Base-by-base conservation (phyloP, 2,329 filamentous ascomycete genomes). In the Aureobasidium sp. region DNA sequence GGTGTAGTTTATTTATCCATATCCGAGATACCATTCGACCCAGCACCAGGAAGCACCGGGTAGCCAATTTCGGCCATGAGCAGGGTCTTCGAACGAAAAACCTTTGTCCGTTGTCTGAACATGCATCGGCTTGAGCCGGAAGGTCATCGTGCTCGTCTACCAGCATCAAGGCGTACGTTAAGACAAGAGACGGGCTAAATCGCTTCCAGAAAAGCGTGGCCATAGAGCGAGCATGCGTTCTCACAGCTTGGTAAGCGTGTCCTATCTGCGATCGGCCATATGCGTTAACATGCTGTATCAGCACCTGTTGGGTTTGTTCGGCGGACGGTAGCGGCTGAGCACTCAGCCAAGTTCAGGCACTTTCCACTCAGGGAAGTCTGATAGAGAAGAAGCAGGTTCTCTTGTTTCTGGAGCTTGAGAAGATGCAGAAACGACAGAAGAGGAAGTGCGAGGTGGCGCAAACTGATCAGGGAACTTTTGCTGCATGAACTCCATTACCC, bases 401-500 rank as follows among this genome's bases (percentile, higher is more conserved):
- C n/a, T 7, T 14, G 29, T 27, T 13, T 49, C 44, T 32, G 34
- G 11, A 11, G n/a, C 16, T n/a, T 48, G 42, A 5, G 42, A 42
- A n/a, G 42, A n/a, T 39, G 54, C 6, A 2, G 54, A 7, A 2
- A 27, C 34, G 13, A 29, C 10, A 11, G 54, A 21, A 11, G 34
- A 16, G 3, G 16, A 8, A 3, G 3, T 14, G 29, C 37, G 29
- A 16, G 30, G n/a, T 41, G 48, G 36, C 10, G 13, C 27, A 27
- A 62, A 59, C 10, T 62, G 34, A 1, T 48, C 30, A 4, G 53
- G 48, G 55, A 62, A 62, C 11, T 44, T 44, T 14, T 62, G 44
- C 25, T 58, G 61, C 61, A 62, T 59, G 45, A 62, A 62, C 39
- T 62, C 61, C 60, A 64, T 64, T 14, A 64, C 55, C 64, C 62